Percentiles rank a stretch among this genome's conserved stretches.
Evolutionary conservation across 257 asterid species (phyloP).

Genomic region (Eucommia ulmoides): DNA sequence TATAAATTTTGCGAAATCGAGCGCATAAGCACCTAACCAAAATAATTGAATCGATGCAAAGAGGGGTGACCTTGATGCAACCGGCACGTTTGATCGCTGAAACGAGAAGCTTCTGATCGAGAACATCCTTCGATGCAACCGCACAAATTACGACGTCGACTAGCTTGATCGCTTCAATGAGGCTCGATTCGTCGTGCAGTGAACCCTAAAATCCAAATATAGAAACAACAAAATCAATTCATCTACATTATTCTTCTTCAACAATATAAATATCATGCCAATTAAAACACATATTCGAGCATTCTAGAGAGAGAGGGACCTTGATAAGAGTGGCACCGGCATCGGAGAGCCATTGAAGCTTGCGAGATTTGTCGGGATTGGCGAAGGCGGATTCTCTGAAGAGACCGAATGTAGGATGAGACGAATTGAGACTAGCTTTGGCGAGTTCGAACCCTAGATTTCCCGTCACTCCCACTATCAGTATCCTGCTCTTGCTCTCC

Average conservation of each 20-base stretch:
- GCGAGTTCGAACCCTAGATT: conserved; percentile 75
- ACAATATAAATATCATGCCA: neutral
- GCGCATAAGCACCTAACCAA: too few relatives aligned
- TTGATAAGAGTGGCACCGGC: conserved; percentile 43
- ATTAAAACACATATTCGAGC: neutral
- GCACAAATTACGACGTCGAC: conserved; percentile 85
- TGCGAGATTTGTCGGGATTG: conserved; percentile 45
- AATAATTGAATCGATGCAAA: too few relatives aligned
- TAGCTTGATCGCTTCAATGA: conserved; percentile 45
- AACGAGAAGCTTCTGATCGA: conserved; percentile 65
- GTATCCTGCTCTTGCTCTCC: conserved; percentile 38
- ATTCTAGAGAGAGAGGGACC: neutral
- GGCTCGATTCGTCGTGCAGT: conserved; percentile 52
- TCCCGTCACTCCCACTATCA: conserved; percentile 78
- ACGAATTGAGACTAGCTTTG: conserved; percentile 49
- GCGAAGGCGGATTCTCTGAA: conserved; percentile 64
- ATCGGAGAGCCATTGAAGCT: conserved; percentile 36
- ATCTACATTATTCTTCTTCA: too few relatives aligned
- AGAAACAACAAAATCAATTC: too few relatives aligned
- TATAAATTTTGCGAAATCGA: too few relatives aligned
- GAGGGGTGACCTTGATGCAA: conserved; percentile 53
- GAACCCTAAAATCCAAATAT: conserved; percentile 39
- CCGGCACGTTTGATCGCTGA: conserved; percentile 60
- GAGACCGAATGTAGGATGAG: conserved; percentile 72
- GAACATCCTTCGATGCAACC: conserved; percentile 53